Evolutionary conservation across 495 filamentous ascomycete genomes (phyloP), one percentile per base, ranked within the genome.

Genomic region (Hypoxylon perforatum): DNA sequence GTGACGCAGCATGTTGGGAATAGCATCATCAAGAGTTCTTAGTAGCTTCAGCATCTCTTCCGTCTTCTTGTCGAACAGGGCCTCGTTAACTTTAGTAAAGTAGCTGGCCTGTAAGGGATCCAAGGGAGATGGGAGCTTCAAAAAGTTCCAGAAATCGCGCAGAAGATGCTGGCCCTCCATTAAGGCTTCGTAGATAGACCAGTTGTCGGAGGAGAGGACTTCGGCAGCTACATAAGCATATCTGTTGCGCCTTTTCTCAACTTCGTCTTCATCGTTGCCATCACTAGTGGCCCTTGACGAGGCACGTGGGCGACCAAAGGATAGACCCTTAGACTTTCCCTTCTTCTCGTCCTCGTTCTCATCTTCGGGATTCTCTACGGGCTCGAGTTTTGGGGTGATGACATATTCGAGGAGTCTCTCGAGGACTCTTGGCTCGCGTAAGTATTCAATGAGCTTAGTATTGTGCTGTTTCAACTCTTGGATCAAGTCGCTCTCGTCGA

Each of bases 401-500:
- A 98, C 94, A 82, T 97, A 96, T 77, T 94, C 87, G 61, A 99
- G 88, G 65, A 99, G 86, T 69, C 86, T 89, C 77, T 92, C 88
- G 68, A 99, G 87, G 56, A 97, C 89, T 76, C 90, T 85, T 58
- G 94, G 90, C 67, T 97, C 92, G 57, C 95, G 88, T 58, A 98
- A 83, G 74, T 92, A 97, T 80, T 98, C 96, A 76, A 98, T 92
- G 61, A 99, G 90, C 83, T 98, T 97, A 36, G 92, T 89, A 78
- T 99, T 98, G 78, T 97, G 94, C 76, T 96, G 91, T 81, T 97
- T 99, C 51, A 99, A 84, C 81, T 99, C 95, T 76, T 97, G 93
- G 68, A 97, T 94, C 60, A 97, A 80, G 77, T 98, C 96, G 67
- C 91, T 88, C 83, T 98, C 95, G 75, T 98, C 93, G 63, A 99